Percentiles rank a stretch among this genome's conserved stretches.
phyloP scores from a whole-genome alignment of 2,329 filamentous ascomycete genomes.

The Cytospora leucostoma region DNA sequence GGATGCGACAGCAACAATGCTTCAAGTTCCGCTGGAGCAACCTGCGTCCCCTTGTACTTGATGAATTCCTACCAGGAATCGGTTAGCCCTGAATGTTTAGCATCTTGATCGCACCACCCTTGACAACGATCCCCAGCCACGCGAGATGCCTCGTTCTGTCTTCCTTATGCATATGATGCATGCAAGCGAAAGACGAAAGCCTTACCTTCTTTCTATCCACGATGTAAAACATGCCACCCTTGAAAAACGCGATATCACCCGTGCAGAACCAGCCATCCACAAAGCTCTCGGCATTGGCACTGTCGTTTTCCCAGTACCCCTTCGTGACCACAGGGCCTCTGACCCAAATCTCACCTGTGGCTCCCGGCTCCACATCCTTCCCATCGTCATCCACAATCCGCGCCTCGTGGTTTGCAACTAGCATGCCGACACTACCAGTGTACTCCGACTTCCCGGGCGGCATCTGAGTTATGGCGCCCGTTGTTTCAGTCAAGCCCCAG shows the following conservation, averaged over 20 bases:
- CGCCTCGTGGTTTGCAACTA: constrained; percentile 42
- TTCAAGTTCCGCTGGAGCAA: constrained; percentile 66
- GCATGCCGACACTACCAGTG: constrained; percentile 48
- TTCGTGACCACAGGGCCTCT: constrained; percentile 71
- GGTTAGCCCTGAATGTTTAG: constrained; percentile 3
- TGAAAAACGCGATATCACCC: constrained; percentile 74
- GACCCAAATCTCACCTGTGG: constrained; percentile 64
- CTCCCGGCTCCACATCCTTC: constrained; percentile 42
- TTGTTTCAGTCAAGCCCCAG: constrained; percentile 61
- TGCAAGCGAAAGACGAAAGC: not conserved
- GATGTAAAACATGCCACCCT: constrained; percentile 71
- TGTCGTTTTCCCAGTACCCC: constrained; percentile 70
- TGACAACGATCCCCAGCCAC: not conserved
- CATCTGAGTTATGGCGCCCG: constrained; percentile 49
- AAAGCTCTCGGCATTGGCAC: constrained; percentile 65
- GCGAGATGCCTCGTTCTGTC: not conserved
- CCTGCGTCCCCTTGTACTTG: constrained; percentile 65
- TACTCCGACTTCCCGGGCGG: constrained; percentile 43
- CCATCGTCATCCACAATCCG: constrained; percentile 44
- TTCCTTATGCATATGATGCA: too few relatives aligned
- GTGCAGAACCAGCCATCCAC: constrained; percentile 70
- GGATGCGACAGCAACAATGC: constrained; percentile 45
- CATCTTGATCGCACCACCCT: not conserved
- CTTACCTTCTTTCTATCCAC: constrained; percentile 73
- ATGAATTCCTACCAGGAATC: constrained; percentile 55